Evolutionary conservation across 345 rosid species (phyloP).

Genomic region (Draba incana): DNA sequence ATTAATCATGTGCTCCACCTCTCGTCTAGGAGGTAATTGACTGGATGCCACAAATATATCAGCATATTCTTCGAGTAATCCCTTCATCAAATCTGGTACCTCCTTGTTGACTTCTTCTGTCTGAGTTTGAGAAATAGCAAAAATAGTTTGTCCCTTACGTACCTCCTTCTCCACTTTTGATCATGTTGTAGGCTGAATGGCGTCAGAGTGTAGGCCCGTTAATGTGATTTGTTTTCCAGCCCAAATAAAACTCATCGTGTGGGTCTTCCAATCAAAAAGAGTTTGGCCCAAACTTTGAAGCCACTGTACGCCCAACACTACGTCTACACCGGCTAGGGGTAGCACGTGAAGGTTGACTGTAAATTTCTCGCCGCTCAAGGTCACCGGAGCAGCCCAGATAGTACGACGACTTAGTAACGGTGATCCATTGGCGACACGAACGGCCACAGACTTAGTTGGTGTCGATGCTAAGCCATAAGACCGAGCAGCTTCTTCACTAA

Average conservation of each 20-base stretch:
- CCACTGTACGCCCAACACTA: not conserved
- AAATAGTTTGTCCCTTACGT: too few relatives aligned
- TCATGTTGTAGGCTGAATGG: too few relatives aligned
- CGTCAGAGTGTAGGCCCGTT: too few relatives aligned
- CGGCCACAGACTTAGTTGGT: not conserved
- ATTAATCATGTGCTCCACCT: too few relatives aligned
- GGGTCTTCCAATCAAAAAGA: not conserved
- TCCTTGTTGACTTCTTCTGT: too few relatives aligned
- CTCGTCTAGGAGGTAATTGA: too few relatives aligned
- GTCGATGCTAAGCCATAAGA: not conserved
- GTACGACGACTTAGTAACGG: not conserved
- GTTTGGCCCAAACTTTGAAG: not conserved
- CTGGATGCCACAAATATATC: too few relatives aligned
- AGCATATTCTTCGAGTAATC: too few relatives aligned
- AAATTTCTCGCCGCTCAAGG: not conserved
- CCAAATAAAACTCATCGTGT: not conserved
- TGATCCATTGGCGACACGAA: not conserved
- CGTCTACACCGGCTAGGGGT: not conserved
- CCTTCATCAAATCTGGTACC: too few relatives aligned
- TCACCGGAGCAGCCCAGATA: not conserved
- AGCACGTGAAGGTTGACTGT: not conserved
- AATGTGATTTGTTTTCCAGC: accelerated
- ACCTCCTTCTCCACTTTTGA: too few relatives aligned
- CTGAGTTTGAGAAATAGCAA: too few relatives aligned
- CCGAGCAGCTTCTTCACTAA: not conserved